Conservation (phyloP, 2,329 filamentous ascomycete species). For the Exophiala spinifera region DNA sequence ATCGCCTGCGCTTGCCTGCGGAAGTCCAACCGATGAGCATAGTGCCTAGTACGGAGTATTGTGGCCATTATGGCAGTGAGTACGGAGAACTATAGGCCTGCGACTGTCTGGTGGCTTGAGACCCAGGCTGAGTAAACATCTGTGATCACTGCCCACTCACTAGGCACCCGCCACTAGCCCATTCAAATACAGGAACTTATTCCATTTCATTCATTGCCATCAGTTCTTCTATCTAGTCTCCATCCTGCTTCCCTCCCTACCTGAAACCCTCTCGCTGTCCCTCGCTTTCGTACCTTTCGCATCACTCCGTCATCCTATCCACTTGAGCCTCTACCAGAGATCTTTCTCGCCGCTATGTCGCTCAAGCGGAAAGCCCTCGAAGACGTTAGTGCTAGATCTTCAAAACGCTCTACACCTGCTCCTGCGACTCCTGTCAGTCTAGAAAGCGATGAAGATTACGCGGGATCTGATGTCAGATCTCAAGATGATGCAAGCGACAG, state of each 20-base stretch:
- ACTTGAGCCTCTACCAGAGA: conserved; percentile 32
- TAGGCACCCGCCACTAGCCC: no score
- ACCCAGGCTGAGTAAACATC: no score
- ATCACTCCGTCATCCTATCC: not conserved
- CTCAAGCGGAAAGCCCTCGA: conserved; percentile 48
- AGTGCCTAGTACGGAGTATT: no score
- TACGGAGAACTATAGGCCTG: no score
- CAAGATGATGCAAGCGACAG: conserved; percentile 42
- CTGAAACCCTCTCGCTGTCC: not conserved
- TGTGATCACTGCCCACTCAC: no score
- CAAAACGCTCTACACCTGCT: conserved; percentile 48
- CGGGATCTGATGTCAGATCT: conserved; percentile 43
- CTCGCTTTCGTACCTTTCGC: no score
- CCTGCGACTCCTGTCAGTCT: conserved; percentile 43
- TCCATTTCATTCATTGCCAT: not conserved
- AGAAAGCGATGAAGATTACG: conserved; percentile 58
- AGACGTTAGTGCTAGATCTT: conserved; percentile 40
- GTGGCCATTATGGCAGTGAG: no score
- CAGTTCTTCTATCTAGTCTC: not conserved
- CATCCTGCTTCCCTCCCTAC: not conserved
- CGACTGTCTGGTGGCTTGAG: no score
- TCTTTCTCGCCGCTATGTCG: conserved; percentile 34
- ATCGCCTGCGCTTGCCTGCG: not conserved
- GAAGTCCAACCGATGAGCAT: not conserved
- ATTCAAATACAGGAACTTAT: no score